Evolutionary conservation across 805 yeast species (phyloP).

Genomic region (Sungouiozyma ichnusensis): DNA sequence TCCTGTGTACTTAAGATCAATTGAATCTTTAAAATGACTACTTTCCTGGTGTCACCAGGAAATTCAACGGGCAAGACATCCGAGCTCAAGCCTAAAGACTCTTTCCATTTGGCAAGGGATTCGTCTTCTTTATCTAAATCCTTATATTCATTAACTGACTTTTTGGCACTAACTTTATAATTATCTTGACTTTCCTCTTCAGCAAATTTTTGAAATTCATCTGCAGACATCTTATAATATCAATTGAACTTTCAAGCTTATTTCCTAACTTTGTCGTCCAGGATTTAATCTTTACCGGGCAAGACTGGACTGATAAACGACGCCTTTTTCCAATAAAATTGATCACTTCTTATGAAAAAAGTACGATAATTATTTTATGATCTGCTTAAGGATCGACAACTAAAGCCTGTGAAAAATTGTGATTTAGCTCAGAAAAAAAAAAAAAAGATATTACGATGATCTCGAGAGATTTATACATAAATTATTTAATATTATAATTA

Average conservation of each 20-base stretch:
- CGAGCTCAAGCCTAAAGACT: constrained; percentile 64
- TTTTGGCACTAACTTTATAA: constrained; percentile 40
- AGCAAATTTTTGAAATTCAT: constrained; percentile 25
- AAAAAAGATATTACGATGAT: too few species aligned
- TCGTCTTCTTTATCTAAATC: constrained; percentile 84
- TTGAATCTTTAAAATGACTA: constrained; percentile 70
- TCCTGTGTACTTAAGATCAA: constrained; percentile 56
- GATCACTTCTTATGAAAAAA: too few species aligned
- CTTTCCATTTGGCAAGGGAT: constrained; percentile 85
- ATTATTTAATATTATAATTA: too few species aligned
- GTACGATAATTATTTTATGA: too few species aligned
- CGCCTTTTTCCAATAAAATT: too few species aligned
- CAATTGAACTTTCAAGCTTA: background rate
- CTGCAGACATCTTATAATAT: constrained; percentile 25
- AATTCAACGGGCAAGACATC: constrained; percentile 50
- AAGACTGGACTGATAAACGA: too few species aligned
- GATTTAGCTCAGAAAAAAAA: too few species aligned
- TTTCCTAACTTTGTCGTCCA: background rate
- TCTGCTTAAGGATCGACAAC: too few species aligned
- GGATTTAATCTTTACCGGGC: too few species aligned
- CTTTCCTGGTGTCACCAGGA: constrained; percentile 64
- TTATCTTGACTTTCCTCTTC: constrained; percentile 17
- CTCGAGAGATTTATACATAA: background rate
- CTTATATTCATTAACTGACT: constrained; percentile 74
- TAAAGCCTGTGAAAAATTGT: too few species aligned